These are phyloP conservation scores for Triticum monococcum DNA, from an alignment of 176 grass and related monocot species.

Conservation along the genomic window DNA sequence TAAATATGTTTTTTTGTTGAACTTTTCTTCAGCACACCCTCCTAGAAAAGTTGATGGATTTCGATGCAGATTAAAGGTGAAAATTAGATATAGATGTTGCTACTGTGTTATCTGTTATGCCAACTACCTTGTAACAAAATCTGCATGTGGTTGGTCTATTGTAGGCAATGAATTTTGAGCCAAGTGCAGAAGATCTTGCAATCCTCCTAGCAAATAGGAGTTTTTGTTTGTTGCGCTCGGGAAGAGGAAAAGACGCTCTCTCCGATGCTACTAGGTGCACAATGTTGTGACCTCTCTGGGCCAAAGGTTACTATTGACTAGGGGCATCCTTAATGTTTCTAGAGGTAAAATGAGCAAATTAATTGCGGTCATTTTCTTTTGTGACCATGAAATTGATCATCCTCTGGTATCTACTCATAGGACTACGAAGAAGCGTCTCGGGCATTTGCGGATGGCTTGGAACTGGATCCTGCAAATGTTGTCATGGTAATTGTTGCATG, in stretches of 20 bases:
- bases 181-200: not conserved
- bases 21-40: no score
- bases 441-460: not conserved
- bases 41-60: no score
- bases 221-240: not conserved
- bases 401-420: not conserved
- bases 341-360: no score
- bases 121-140: not conserved
- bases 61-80: no score
- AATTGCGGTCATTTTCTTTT: not conserved
- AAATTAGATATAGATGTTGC: no score
- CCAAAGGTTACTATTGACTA: not conserved
- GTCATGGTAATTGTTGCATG: not conserved
- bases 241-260: not conserved
- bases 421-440: not conserved
- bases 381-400: not conserved
- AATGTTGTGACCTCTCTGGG: not conserved
- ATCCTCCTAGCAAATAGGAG: not conserved
- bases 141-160: not conserved
- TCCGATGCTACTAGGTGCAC: not conserved
- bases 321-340: no score
- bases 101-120: no score
- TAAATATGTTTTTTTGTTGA: no score
- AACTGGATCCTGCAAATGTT: not conserved
- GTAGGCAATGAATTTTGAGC: not conserved